Evolutionary conservation across 352 stramenopile genomes (phyloP).

Genomic region (Globisporangium barbulae): DNA sequence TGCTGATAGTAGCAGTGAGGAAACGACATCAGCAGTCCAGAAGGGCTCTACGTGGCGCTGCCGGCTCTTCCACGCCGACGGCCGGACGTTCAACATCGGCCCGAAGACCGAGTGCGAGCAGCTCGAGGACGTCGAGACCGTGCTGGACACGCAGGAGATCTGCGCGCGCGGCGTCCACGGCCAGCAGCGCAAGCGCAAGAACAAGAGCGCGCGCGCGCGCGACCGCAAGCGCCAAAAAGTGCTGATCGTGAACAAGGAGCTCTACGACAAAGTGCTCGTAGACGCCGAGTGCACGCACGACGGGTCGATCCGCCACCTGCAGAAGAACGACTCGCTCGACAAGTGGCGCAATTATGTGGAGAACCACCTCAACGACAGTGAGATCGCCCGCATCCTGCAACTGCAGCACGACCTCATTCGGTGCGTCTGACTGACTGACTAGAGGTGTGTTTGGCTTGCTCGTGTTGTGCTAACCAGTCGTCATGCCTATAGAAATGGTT

Average conservation of each 20-base stretch:
- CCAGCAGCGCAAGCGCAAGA: conserved; percentile 82
- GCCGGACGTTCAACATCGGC: conserved; percentile 62
- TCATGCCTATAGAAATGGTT: conserved; percentile 59
- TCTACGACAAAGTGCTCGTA: conserved; percentile 94
- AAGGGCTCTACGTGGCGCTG: conserved; percentile 46
- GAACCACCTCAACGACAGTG: conserved; percentile 49
- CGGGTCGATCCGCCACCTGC: conserved; percentile 89
- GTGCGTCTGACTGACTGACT: conserved; percentile 14
- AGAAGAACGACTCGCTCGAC: conserved; percentile 56
- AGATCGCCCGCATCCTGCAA: conserved; percentile 58
- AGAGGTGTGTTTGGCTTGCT: not conserved
- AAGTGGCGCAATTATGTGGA: conserved; percentile 80
- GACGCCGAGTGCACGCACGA: conserved; percentile 96
- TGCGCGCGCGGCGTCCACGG: conserved; percentile 28
- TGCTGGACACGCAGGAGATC: conserved; percentile 75
- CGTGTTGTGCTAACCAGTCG: no score
- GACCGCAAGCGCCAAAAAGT: conserved; percentile 46
- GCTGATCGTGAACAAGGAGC: conserved; percentile 17
- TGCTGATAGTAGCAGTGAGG: not conserved
- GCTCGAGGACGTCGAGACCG: conserved; percentile 34
- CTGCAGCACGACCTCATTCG: conserved; percentile 60
- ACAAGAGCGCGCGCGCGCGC: conserved; percentile 84
- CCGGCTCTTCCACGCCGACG: conserved; percentile 76
- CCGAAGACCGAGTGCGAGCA: conserved; percentile 42
- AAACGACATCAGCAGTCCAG: not conserved